Evolutionary conservation across 2,329 filamentous ascomycete species (phyloP).

Genomic region (Cladosporium oxysporum): DNA sequence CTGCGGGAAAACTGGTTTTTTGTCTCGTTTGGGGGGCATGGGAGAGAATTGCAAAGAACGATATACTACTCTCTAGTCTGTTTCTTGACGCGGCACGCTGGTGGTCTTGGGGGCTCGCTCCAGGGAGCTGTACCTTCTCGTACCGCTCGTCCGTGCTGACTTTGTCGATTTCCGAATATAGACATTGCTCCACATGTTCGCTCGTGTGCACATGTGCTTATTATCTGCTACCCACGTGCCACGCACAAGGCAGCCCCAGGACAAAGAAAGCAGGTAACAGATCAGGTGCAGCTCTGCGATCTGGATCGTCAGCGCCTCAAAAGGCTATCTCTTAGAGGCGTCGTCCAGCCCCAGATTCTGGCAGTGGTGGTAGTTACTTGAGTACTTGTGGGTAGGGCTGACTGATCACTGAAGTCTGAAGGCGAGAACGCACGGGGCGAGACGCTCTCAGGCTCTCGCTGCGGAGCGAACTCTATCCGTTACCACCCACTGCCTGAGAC

Average conservation of each 20-base stretch:
- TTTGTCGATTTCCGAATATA: neutral
- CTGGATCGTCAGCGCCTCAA: neutral
- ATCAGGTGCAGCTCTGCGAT: neutral
- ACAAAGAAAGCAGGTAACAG: neutral
- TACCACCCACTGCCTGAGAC: conserved; percentile 4
- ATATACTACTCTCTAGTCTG: conserved; percentile 6
- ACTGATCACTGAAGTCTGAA: neutral
- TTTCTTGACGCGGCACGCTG: neutral
- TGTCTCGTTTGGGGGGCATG: neutral
- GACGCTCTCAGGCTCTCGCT: neutral
- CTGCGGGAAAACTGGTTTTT: neutral
- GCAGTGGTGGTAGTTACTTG: neutral
- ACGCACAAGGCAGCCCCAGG: neutral
- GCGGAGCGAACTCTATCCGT: conserved; percentile 5
- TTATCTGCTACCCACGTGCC: neutral
- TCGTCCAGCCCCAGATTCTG: neutral
- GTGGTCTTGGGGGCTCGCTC: neutral
- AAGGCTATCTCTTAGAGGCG: neutral
- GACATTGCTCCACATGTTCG: conserved; percentile 3
- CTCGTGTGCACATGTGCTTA: neutral
- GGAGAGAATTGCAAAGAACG: neutral
- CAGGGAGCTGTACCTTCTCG: neutral
- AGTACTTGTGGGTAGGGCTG: neutral
- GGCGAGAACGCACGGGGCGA: conserved; percentile 1
- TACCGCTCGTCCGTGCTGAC: neutral